Conservation (phyloP, 306 rosid genomes). For the Vicia sativa region DNA sequence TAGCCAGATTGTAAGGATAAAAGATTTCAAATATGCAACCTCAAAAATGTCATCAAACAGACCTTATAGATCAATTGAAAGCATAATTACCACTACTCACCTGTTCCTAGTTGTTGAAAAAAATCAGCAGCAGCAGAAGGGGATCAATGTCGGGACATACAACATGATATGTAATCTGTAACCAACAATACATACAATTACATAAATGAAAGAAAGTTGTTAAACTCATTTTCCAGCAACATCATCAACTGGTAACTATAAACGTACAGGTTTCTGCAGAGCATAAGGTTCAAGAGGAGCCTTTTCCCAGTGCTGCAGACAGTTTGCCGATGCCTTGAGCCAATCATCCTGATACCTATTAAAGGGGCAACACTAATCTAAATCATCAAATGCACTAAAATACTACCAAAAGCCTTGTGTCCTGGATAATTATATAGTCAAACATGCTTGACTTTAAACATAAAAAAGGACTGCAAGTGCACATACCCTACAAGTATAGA, state of each 20-base stretch:
- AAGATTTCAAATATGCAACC: slow-evolving; percentile 12
- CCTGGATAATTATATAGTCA: slow-evolving; percentile 15
- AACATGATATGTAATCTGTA: slow-evolving; percentile 82
- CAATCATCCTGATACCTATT: slow-evolving; percentile 98
- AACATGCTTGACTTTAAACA: slow-evolving; percentile 18
- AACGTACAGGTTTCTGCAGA: slow-evolving; percentile 81
- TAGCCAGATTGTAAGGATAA: slow-evolving; percentile 11
- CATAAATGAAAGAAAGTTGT: slow-evolving; percentile 28
- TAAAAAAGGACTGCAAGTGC: slow-evolving; percentile 4
- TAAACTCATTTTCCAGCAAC: slow-evolving; percentile 30
- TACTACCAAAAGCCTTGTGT: slow-evolving; percentile 6
- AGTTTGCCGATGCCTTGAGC: slow-evolving; percentile 89
- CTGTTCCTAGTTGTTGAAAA: slow-evolving; percentile 97
- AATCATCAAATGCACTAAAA: slow-evolving; percentile 13
- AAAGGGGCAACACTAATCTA: background rate
- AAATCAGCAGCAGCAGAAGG: slow-evolving; percentile 94
- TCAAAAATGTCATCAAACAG: slow-evolving; percentile 30
- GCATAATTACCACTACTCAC: slow-evolving; percentile 51
- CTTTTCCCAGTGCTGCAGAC: slow-evolving; percentile 92
- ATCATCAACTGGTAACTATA: slow-evolving; percentile 29
- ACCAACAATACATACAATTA: slow-evolving; percentile 40
- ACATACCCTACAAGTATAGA: slow-evolving; percentile 96
- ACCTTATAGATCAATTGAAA: slow-evolving; percentile 23
- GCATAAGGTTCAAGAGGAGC: slow-evolving; percentile 99
- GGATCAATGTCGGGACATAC: slow-evolving; percentile 98